These are phyloP conservation scores for Discostella stelligeroides DNA, from an alignment of 108 stramenopile species.

Conservation along the genomic window DNA sequence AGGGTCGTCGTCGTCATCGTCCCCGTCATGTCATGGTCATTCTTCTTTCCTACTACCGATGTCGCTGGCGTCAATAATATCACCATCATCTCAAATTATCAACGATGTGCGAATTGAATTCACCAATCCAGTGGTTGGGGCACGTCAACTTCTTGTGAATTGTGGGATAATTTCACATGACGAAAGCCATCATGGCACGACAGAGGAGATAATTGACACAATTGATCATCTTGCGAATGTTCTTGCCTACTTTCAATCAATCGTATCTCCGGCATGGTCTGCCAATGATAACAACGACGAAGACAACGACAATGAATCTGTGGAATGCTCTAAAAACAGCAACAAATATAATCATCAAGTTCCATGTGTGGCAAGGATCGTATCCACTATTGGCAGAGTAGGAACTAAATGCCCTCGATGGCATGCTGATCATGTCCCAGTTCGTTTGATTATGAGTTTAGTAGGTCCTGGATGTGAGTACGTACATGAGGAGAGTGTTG, in stretches of 20 bases:
- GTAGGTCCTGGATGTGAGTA: constrained; percentile 69
- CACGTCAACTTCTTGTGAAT: constrained; percentile 19
- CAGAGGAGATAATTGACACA: constrained; percentile 23
- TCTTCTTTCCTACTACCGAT: no score
- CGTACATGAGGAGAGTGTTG: constrained; percentile 39
- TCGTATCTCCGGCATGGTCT: constrained; percentile 1
- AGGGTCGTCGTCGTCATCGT: not conserved
- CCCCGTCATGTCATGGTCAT: no score
- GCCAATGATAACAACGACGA: not conserved
- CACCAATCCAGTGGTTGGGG: constrained; percentile 16
- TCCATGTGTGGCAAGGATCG: constrained; percentile 55
- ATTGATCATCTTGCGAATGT: constrained; percentile 27
- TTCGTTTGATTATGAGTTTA: constrained; percentile 63
- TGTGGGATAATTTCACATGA: constrained; percentile 1
- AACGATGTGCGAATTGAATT: constrained; percentile 29
- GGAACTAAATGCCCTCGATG: constrained; percentile 74
- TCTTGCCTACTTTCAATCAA: constrained; percentile 40
- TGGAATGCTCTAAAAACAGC: not conserved
- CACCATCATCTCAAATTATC: not conserved
- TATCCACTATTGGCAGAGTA: constrained; percentile 52
- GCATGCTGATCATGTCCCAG: constrained; percentile 74
- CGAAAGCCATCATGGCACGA: not conserved
- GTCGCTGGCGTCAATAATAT: no score
- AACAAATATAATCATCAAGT: no score
- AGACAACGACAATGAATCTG: not conserved